A percentile compares a stretch with the other conserved stretches of the same genome.
Evolutionary conservation across 768 basidiomycete genomes (phyloP).

Genomic region (Sarcodon aspratus): DNA sequence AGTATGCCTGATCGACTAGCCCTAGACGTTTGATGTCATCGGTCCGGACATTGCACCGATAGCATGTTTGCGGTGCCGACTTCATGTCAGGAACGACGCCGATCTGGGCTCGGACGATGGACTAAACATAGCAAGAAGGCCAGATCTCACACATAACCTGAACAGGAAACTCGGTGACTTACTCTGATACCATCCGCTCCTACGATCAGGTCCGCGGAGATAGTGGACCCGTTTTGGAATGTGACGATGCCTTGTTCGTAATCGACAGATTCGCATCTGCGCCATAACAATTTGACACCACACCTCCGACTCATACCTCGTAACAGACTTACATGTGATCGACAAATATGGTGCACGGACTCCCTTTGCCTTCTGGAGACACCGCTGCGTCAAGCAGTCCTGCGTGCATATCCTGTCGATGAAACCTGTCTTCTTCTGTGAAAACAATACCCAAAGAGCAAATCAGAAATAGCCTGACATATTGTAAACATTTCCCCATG

Average conservation of each 20-base stretch:
- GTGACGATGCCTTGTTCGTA: conserved; percentile 12
- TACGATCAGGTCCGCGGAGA: conserved; percentile 19
- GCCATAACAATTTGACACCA: neutral
- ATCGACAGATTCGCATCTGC: conserved; percentile 13
- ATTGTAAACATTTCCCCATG: conserved; percentile 1
- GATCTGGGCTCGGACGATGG: conserved; percentile 13
- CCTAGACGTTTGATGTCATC: conserved; percentile 18
- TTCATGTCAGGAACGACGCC: conserved; percentile 17
- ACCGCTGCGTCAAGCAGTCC: conserved; percentile 17
- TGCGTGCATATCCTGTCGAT: conserved; percentile 10
- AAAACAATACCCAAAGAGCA: no score
- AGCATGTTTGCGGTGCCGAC: conserved; percentile 22
- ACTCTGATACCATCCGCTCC: conserved; percentile 23
- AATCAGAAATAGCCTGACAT: neutral
- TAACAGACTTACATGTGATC: conserved; percentile 13
- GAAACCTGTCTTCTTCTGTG: neutral
- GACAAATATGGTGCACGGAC: conserved; percentile 14
- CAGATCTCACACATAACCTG: neutral
- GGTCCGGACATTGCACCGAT: conserved; percentile 19
- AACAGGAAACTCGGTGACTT: conserved; percentile 1
- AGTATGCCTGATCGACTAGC: conserved; percentile 17
- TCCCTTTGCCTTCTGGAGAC: conserved; percentile 13
- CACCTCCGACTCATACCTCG: neutral
- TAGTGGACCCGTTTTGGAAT: conserved; percentile 15
- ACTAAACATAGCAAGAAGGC: neutral